These are phyloP conservation scores for Harringtonia aguacate DNA, from an alignment of 2,329 filamentous ascomycete species.

Conservation along the genomic window DNA sequence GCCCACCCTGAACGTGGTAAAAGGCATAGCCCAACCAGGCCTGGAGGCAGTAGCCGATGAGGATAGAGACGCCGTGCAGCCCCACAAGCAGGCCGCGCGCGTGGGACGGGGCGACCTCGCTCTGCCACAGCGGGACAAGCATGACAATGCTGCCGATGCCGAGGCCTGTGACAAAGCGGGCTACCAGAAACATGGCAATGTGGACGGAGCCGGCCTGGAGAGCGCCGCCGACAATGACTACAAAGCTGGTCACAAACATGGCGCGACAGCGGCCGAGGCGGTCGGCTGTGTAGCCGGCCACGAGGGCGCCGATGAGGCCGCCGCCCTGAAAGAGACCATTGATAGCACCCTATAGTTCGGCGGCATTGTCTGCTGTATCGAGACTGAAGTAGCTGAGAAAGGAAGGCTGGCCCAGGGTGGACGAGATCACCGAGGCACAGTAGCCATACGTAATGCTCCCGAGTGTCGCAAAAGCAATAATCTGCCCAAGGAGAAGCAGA, in stretches of 20 bases:
- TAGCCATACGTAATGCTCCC: constrained; percentile 2
- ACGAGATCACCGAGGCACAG: background rate
- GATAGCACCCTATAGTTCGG: constrained; percentile 1
- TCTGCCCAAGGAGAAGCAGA: too few species aligned
- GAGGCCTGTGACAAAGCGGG: constrained; percentile 6
- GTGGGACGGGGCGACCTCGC: constrained; percentile 24
- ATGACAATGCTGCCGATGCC: constrained; percentile 18
- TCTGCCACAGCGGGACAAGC: constrained; percentile 12
- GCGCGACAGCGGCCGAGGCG: constrained; percentile 24
- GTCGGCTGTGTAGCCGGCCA: background rate
- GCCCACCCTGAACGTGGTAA: constrained; percentile 2
- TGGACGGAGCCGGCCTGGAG: constrained; percentile 18
- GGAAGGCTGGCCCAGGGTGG: constrained; percentile 4
- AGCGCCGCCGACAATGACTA: constrained; percentile 18
- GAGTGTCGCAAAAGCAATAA: too few species aligned
- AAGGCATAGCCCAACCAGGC: constrained; percentile 6
- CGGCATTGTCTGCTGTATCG: background rate
- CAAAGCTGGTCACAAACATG: constrained; percentile 20
- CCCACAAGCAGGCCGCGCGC: constrained; percentile 6
- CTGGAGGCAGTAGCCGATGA: constrained; percentile 22
- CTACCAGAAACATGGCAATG: constrained; percentile 17
- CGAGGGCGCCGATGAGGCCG: constrained; percentile 3
- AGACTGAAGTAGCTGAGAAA: background rate
- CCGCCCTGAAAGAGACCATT: constrained; percentile 2
- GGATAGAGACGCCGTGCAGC: constrained; percentile 20